Evolutionary conservation across 371 early-diverging fungal species (phyloP).

Genomic region (Mucor piriformis): DNA sequence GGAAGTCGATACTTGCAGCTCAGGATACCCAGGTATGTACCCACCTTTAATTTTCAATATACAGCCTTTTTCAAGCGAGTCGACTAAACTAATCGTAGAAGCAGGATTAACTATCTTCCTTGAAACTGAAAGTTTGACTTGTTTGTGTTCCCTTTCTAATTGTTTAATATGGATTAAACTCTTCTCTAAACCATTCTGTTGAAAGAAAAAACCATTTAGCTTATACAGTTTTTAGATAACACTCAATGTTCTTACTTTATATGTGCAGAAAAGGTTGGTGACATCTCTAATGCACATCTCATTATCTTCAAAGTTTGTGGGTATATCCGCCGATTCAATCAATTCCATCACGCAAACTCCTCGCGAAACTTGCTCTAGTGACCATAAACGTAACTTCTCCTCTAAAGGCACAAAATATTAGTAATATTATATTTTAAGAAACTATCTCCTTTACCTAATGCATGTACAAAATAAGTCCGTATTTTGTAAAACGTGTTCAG

Average conservation of each 20-base stretch:
- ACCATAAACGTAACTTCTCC: slow-evolving; percentile 11
- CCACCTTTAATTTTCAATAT: slow-evolving; percentile 13
- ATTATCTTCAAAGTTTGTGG: slow-evolving; percentile 5
- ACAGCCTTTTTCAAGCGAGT: slow-evolving; percentile 12
- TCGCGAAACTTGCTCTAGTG: slow-evolving; percentile 11
- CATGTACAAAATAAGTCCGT: slow-evolving; percentile 4
- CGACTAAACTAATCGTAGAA: background rate
- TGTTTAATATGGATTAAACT: background rate
- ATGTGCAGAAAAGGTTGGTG: slow-evolving; percentile 5
- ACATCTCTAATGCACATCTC: slow-evolving; percentile 9
- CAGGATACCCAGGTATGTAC: slow-evolving; percentile 11
- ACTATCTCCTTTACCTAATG: slow-evolving; percentile 12
- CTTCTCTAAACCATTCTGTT: slow-evolving; percentile 4
- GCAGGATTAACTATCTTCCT: slow-evolving; percentile 7
- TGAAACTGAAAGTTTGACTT: background rate
- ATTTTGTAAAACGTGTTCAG: slow-evolving; percentile 5
- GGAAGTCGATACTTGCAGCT: slow-evolving; percentile 1
- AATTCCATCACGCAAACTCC: slow-evolving; percentile 17
- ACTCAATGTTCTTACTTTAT: slow-evolving; percentile 12
- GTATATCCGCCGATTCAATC: slow-evolving; percentile 2
- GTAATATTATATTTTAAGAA: slow-evolving; percentile 7
- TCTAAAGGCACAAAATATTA: slow-evolving; percentile 12
- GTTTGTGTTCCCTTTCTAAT: slow-evolving; percentile 10
- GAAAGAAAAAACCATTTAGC: slow-evolving; percentile 6
- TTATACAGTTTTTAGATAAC: slow-evolving; percentile 4